Percentiles rank a stretch among this genome's conserved stretches.
Evolutionary conservation across 441 rosid genomes (phyloP).

Genomic region (Pelargonium fulgidum): DNA sequence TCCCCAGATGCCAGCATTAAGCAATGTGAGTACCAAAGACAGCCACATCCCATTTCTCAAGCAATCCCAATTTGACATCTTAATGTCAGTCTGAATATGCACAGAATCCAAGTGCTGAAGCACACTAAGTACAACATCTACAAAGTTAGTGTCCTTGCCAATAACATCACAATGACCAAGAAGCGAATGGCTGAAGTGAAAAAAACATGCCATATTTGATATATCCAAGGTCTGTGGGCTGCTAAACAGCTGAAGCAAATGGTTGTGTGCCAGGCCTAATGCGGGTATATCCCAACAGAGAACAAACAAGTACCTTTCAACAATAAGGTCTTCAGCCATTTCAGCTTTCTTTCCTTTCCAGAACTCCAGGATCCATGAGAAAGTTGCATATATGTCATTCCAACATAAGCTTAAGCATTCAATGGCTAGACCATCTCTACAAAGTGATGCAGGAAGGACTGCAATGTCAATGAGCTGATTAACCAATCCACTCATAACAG

Average conservation of each 20-base stretch:
- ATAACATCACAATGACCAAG: constrained; percentile 37
- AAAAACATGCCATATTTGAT: constrained; percentile 43
- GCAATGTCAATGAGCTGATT: constrained; percentile 73
- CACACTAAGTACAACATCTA: constrained; percentile 44
- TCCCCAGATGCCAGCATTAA: constrained; percentile 57
- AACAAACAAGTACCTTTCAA: constrained; percentile 83
- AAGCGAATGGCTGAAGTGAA: constrained; percentile 57
- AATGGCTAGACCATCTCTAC: constrained; percentile 46
- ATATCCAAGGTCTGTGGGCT: constrained; percentile 42
- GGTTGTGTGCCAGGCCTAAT: constrained; percentile 29
- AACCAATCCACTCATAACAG: constrained; percentile 43
- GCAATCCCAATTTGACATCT: constrained; percentile 82
- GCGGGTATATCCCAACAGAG: constrained; percentile 85
- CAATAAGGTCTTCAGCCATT: constrained; percentile 71
- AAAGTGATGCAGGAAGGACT: constrained; percentile 54
- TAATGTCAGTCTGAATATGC: constrained; percentile 39
- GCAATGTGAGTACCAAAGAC: constrained; percentile 61
- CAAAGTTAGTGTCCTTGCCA: constrained; percentile 36
- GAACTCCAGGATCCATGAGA: constrained; percentile 60
- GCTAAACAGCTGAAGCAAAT: constrained; percentile 37
- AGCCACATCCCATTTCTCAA: constrained; percentile 80
- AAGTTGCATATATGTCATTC: constrained; percentile 46
- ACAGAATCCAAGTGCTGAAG: constrained; percentile 44
- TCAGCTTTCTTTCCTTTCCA: constrained; percentile 82
- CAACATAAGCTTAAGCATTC: constrained; percentile 49